Evolutionary conservation across 441 rosid species (phyloP).

Genomic region (Bruguiera hainesii): DNA sequence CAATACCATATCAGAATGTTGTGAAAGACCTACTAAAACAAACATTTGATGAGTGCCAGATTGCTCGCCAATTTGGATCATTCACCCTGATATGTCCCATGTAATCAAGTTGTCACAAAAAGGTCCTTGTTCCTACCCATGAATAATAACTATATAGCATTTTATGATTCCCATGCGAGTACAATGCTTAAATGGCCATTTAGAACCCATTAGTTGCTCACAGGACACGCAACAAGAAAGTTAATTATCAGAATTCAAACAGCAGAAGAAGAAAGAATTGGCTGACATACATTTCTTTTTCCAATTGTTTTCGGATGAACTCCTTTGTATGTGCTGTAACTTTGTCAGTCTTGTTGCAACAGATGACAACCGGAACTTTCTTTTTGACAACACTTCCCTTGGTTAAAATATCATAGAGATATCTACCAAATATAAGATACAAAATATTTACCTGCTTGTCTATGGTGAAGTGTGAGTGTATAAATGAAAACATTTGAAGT

Average conservation of each 20-base stretch:
- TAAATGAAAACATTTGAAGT: not conserved
- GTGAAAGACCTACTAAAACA: not conserved
- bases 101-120: too few species aligned
- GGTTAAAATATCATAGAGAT: conserved; percentile 83
- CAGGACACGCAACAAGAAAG: conserved; percentile 8
- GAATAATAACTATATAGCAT: too few species aligned
- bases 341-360: conserved; percentile 91
- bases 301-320: conserved; percentile 82
- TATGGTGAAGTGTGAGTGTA: not conserved
- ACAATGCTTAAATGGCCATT: not conserved
- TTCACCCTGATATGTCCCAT: too few species aligned
- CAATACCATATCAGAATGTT: not conserved
- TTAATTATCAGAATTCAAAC: conserved; percentile 6
- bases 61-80: not conserved
- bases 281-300: conserved; percentile 85
- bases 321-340: conserved; percentile 92
- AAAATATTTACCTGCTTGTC: conserved; percentile 7
- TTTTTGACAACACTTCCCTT: conserved; percentile 65
- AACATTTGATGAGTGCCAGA: not conserved
- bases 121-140: too few species aligned
- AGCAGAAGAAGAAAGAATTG: not conserved
- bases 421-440: conserved; percentile 43
- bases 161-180: too few species aligned
- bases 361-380: conserved; percentile 69
- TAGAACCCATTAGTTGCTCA: conserved; percentile 5